phyloP scores from a whole-genome alignment of 257 asterid genomes.

The Cynanchum wilfordii region DNA sequence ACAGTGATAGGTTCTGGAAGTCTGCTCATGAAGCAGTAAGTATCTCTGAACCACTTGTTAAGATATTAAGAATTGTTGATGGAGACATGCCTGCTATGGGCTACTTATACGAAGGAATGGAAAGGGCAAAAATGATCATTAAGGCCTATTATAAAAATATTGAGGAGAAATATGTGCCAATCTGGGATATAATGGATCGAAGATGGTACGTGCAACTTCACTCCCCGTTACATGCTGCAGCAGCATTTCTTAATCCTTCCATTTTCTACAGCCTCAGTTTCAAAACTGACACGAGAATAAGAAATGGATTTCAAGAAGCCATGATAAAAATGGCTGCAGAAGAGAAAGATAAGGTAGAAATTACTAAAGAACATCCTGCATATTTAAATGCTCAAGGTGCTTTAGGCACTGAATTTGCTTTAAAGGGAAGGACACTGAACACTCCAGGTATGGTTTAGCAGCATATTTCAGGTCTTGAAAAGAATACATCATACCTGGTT shows the following conservation, averaged over 20 bases:
- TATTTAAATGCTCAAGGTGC: slow-evolving; percentile 46
- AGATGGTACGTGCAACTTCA: slow-evolving; percentile 41
- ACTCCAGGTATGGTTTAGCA: slow-evolving; percentile 31
- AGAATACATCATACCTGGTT: not conserved
- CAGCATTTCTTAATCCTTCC: slow-evolving; percentile 48
- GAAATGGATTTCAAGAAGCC: slow-evolving; percentile 48
- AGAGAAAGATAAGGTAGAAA: slow-evolving; percentile 37
- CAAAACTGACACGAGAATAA: slow-evolving; percentile 33
- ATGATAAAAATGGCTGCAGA: slow-evolving; percentile 34
- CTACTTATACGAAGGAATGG: slow-evolving; percentile 37
- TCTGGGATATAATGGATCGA: slow-evolving; percentile 37
- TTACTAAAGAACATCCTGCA: slow-evolving; percentile 34
- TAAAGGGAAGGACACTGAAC: slow-evolving; percentile 39
- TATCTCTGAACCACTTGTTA: slow-evolving; percentile 34
- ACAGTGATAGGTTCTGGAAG: slow-evolving; percentile 33
- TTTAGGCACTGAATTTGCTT: slow-evolving; percentile 41
- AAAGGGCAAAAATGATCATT: slow-evolving; percentile 33
- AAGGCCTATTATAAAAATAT: slow-evolving; percentile 34
- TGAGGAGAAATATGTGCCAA: slow-evolving; percentile 32
- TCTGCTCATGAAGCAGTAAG: slow-evolving; percentile 33
- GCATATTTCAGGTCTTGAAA: not conserved
- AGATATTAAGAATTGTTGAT: slow-evolving; percentile 35
- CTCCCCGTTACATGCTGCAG: slow-evolving; percentile 36
- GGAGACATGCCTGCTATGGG: slow-evolving; percentile 49
- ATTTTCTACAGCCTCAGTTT: slow-evolving; percentile 30